A percentile compares a stretch with the other conserved stretches of the same genome.
phyloP scores from a whole-genome alignment of 2,329 filamentous ascomycete species.

The Metarhizium humberi region DNA sequence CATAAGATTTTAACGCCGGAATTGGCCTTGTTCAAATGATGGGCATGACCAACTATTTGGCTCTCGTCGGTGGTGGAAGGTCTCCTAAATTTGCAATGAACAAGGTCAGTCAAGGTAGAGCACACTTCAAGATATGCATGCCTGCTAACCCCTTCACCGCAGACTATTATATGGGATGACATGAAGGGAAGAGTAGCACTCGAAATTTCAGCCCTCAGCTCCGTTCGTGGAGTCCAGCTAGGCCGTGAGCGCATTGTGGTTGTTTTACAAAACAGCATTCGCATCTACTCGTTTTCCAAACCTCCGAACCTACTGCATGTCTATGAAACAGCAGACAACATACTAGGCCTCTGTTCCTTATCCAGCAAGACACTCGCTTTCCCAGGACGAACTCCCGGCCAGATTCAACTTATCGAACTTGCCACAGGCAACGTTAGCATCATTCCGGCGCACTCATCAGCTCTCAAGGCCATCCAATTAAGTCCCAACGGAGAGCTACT shows the following conservation, averaged over 20 bases:
- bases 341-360: slow-evolving; percentile 69
- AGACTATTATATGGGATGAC: slow-evolving; percentile 89
- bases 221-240: slow-evolving; percentile 71
- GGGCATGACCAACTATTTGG: slow-evolving; percentile 76
- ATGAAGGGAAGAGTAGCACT: slow-evolving; percentile 61
- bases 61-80: slow-evolving; percentile 79
- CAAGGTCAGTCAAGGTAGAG: slow-evolving; percentile 44
- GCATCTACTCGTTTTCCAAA: slow-evolving; percentile 70
- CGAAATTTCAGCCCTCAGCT: slow-evolving; percentile 73
- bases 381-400: slow-evolving; percentile 77
- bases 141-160: not conserved
- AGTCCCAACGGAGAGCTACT: slow-evolving; percentile 73
- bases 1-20: slow-evolving; percentile 66
- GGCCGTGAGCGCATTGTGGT: slow-evolving; percentile 70
- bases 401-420: slow-evolving; percentile 80
- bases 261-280: slow-evolving; percentile 71
- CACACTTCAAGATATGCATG: not conserved
- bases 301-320: slow-evolving; percentile 60
- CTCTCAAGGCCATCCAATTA: slow-evolving; percentile 68
- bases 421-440: slow-evolving; percentile 78
- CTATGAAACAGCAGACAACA: slow-evolving; percentile 83
- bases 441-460: slow-evolving; percentile 78
- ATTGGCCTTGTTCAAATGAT: slow-evolving; percentile 81
- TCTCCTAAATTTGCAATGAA: slow-evolving; percentile 80
- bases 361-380: slow-evolving; percentile 68